phyloP scores from a whole-genome alignment of 2,329 filamentous ascomycete genomes.

The Dothistroma pini region DNA sequence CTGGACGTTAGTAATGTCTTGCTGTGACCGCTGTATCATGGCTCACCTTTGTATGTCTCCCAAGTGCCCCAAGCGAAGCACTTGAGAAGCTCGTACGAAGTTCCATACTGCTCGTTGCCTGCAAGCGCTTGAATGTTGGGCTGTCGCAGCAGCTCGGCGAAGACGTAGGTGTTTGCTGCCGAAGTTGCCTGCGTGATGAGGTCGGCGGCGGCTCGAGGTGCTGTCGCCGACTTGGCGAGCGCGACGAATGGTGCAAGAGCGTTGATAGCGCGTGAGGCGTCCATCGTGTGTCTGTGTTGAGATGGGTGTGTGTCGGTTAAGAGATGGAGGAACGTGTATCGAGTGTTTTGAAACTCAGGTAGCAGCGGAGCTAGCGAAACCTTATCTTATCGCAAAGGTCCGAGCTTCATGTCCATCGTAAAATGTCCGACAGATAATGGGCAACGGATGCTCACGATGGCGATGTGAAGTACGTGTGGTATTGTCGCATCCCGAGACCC shows the following conservation, averaged over 20 bases:
- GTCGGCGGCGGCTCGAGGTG: conserved; percentile 78
- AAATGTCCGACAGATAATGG: too few relatives aligned
- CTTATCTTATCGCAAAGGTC: not conserved
- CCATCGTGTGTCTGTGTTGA: conserved; percentile 51
- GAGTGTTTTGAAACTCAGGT: not conserved
- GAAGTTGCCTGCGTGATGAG: conserved; percentile 84
- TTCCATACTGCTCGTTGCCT: conserved; percentile 58
- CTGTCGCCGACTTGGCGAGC: conserved; percentile 79
- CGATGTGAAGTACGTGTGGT: too few relatives aligned
- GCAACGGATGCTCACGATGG: too few relatives aligned
- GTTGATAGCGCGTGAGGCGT: conserved; percentile 62
- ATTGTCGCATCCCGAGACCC: too few relatives aligned
- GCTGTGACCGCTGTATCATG: not conserved
- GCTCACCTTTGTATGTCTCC: conserved; percentile 63
- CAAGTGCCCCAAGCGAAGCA: conserved; percentile 94
- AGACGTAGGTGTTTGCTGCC: conserved; percentile 85
- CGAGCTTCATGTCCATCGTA: too few relatives aligned
- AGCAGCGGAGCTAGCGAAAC: not conserved
- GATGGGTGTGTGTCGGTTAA: not conserved
- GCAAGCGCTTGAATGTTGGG: conserved; percentile 73
- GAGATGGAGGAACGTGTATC: not conserved
- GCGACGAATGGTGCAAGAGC: conserved; percentile 79
- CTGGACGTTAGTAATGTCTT: conserved; percentile 18
- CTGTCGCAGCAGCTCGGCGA: conserved; percentile 83
- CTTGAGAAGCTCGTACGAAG: conserved; percentile 68